These are phyloP conservation scores for Auriscalpium vulgare DNA, from an alignment of 768 basidiomycete genomes.

Conservation along the genomic window DNA sequence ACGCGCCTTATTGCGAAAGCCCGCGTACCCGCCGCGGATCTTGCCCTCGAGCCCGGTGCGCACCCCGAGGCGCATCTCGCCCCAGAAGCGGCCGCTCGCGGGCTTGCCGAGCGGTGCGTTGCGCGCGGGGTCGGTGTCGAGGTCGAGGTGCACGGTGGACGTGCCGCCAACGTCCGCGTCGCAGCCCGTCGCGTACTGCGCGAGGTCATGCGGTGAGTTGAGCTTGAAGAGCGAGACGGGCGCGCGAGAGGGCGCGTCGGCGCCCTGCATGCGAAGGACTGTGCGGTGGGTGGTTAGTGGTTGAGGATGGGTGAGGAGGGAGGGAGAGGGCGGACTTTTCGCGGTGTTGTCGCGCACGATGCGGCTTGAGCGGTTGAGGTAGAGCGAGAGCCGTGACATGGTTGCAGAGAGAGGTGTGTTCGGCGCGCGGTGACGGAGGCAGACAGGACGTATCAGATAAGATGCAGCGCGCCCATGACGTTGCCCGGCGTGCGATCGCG, in stretches of 20 bases:
- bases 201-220: conserved; percentile 48
- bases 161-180: conserved; percentile 86
- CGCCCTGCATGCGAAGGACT: conserved; percentile 76
- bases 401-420: neutral
- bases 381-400: conserved; percentile 22
- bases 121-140: conserved; percentile 46
- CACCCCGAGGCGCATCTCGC: conserved; percentile 66
- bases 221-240: conserved; percentile 65
- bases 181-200: conserved; percentile 68
- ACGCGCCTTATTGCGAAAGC: conserved; percentile 76
- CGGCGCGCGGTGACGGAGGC: neutral
- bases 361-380: conserved; percentile 32
- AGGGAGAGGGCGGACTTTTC: conserved; percentile 3
- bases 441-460: neutral
- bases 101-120: conserved; percentile 33
- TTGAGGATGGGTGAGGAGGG: conserved; percentile 9
- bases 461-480: neutral
- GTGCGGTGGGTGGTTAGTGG: neutral
- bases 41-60: conserved; percentile 57
- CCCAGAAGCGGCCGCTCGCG: conserved; percentile 68
- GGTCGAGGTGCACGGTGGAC: conserved; percentile 68
- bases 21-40: conserved; percentile 83
- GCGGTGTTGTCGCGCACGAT: conserved; percentile 30
- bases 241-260: conserved; percentile 48
- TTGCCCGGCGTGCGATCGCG: neutral